Evolutionary conservation across 2,329 filamentous ascomycete species (phyloP), one percentile per base, ranked within the genome.

Genomic region (Trichoderma pleuroti): DNA sequence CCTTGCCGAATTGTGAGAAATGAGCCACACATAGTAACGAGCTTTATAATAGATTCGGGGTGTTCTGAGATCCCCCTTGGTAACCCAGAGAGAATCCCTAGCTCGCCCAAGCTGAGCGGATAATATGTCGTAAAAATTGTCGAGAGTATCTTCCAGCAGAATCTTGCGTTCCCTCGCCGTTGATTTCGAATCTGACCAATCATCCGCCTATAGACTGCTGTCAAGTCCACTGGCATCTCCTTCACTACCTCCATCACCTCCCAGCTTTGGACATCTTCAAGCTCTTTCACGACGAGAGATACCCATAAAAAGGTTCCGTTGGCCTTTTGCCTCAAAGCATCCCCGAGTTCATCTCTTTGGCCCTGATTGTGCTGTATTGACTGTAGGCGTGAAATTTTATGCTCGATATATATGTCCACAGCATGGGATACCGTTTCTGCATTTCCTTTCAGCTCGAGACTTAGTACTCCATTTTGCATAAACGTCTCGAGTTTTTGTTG

Each of bases 11-110:
- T 30, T 1, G 77, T 81, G 1, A 84, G 75, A 56, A 78, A 70
- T 24, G 80, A 84, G 16, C 82, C 80, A 72, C 81, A 84, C 12
- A 65, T 26, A 9, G n/a, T n/a, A 28, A 65, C 8, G 26, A 65
- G 42, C 14, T 26, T 28, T 9, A 1, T 5, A 28, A 65, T 18
- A 7, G 28, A 54, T 8, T 26, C 14, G 7, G 5, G 3, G 3
- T 28, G 18, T 7, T 14, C 46, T 26, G 28, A 36, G 36, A 65
- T 36, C 1, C 24, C 12, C 0, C 12, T 18, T 11, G 42, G 46
- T 2, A 65, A 0, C 0, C 46, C 46, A n/a, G 63, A 14, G 30
- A 66, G 21, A 0, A 30, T 5, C 16, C 49, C 49, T 2, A 56
- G 5, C 30, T 66, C 49, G 21, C 9, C 1, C 1, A 66, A 1